Base-by-base conservation (phyloP, 495 filamentous ascomycete species). In the Tuber melanosporum region DNA sequence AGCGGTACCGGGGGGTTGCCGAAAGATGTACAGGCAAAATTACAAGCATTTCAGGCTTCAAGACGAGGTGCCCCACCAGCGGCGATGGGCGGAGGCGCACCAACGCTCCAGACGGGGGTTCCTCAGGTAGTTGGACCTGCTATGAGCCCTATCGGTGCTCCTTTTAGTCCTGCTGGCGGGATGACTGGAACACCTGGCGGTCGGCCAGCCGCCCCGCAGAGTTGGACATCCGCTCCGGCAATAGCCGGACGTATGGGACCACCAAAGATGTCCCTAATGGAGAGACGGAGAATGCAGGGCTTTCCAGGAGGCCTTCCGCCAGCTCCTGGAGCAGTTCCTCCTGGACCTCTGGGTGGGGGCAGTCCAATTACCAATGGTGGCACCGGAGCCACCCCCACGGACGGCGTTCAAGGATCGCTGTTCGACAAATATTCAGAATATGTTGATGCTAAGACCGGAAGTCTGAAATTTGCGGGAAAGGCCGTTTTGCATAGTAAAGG, bases 361-460 rank as follows among this genome's bases (percentile, higher is more conserved):
- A 74, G 74, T 57, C 46, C 69, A 17, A 20, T 45, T 57, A 73
- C 76, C 20, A 81, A 81, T 52, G 73, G 71, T 66, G 43, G 71
- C 14, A 66, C 46, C 62, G 71, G 72, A 39, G 73, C 73, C 19
- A 73, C 75, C 76, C 78, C 79, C 73, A 79, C 77, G 78, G 79
- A 75, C 73, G 77, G 75, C 74, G 76, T 75, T 43, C 83, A 82
- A 66, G 90, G 90, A 73, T 91, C 92, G 4, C 89, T 92, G 71
- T 91, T 99, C 83, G 94, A 91, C 84, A 94, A 97, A 84, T 98
- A 97, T 85, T 90, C 94, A 15, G 90, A 97, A 74, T 95, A 91
- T 79, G 92, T 99, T 77, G 93, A 99, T 82, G 91, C 93, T 1
- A 92, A 97, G 83, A 91, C 93, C 41, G 95, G 95, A 22, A 96